Base-by-base conservation (phyloP, 129 eudicot genomes). In the Flaveria trinervia region DNA sequence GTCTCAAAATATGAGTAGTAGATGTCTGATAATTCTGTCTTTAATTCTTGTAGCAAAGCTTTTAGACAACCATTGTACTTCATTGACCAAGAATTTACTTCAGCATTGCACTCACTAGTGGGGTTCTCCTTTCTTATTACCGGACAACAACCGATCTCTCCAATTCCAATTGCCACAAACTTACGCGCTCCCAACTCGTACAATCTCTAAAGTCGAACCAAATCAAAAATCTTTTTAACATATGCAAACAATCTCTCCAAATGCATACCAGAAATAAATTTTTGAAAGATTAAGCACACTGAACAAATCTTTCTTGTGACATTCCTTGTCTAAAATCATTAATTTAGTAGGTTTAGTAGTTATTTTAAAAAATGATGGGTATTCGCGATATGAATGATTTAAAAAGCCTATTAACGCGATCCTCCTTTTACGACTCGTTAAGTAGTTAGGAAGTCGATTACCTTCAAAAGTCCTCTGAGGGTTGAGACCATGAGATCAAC, bases 121-220 rank as follows among this genome's bases (percentile, higher is more conserved):
- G 64, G 17, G 46, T 69, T 85, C 57, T 22, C 54, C 22, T 10
- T 74, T 66, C 97, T 88, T 59, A 77, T 88, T n/a, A 52, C 14
- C 26, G 94, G 97, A 23, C 84, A 74, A 55, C 97, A 91, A 44
- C 97, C 97, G 1, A 91, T 68, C 49, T 86, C 71, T 46, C 80
- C 78, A 16, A 84, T 13, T 12, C 93, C 97, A 0, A 67, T 41
- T 0, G 81, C 23, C 26, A 76, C 66, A 62, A 84, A 86, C 72
- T 88, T 91, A 3, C 93, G 84, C 0, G 81, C 97, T 11, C 97
- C 97, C 13, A 88, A 55, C 52, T 59, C 79, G 33, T 86, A 77
- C 20, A 88, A 44, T 7, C 65, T 60, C 93, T 86, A 55, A 30
- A 36, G 30, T 9, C 26, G 36, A 30, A 65, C 25, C 50, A 65